A percentile compares a stretch with the other conserved stretches of the same genome.
Evolutionary conservation across 352 stramenopile genomes (phyloP).

Genomic region (Phytopythium aichiense): DNA sequence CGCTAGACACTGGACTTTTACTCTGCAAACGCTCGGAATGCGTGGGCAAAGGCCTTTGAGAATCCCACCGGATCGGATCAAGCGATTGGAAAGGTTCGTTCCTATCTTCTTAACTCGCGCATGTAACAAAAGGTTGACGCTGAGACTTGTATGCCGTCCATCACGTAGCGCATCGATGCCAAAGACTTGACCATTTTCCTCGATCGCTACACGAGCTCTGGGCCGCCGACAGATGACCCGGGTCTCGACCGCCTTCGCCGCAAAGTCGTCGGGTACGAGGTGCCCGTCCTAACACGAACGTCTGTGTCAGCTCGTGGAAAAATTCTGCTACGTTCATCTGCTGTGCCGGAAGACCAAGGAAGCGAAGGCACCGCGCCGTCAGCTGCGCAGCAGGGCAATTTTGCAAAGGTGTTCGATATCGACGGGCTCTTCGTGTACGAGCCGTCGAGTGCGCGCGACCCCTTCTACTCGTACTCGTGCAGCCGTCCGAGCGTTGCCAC

Average conservation of each 20-base stretch:
- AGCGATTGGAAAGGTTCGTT: constrained; percentile 49
- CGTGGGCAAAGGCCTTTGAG: constrained; percentile 63
- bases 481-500: constrained; percentile 30
- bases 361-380: background rate
- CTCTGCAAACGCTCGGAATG: constrained; percentile 52
- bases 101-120: background rate
- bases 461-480: constrained; percentile 69
- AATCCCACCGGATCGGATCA: constrained; percentile 45
- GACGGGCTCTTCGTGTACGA: constrained; percentile 32
- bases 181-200: constrained; percentile 84
- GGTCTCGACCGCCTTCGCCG: constrained; percentile 38
- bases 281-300: constrained; percentile 70
- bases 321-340: constrained; percentile 39
- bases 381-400: constrained; percentile 1
- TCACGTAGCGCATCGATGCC: constrained; percentile 44
- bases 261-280: constrained; percentile 76
- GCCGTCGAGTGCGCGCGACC: constrained; percentile 51
- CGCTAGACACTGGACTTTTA: constrained; percentile 70
- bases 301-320: constrained; percentile 58
- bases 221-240: constrained; percentile 17
- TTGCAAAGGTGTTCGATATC: constrained; percentile 26
- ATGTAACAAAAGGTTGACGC: background rate
- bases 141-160: background rate
- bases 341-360: constrained; percentile 6
- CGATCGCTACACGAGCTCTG: constrained; percentile 72